Conservation (phyloP, 805 yeast species). For the Phaffomyces opuntiae region DNA sequence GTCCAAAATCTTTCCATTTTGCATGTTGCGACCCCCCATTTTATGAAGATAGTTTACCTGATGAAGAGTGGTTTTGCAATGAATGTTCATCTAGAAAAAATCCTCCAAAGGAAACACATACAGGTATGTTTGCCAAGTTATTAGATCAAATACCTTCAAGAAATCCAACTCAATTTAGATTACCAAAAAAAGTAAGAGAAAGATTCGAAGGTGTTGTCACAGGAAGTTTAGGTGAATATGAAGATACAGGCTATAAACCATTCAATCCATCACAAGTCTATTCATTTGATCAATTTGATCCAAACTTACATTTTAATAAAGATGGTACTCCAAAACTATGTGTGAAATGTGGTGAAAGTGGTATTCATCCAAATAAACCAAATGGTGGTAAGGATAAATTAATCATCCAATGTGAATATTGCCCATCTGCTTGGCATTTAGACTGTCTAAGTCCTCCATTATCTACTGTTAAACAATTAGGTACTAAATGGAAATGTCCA, state of each 20-base stretch:
- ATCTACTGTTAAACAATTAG: conserved; percentile 62
- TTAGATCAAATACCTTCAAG: conserved; percentile 48
- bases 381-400: conserved; percentile 37
- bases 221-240: conserved; percentile 65
- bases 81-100: conserved; percentile 51
- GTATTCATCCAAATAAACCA: conserved; percentile 37
- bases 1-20: conserved; percentile 90
- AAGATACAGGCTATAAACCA: conserved; percentile 52
- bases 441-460: conserved; percentile 81
- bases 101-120: conserved; percentile 28
- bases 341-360: conserved; percentile 68
- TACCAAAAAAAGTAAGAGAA: conserved; percentile 67
- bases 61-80: conserved; percentile 83
- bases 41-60: conserved; percentile 68
- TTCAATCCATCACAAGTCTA: conserved; percentile 34
- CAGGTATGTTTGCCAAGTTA: conserved; percentile 46
- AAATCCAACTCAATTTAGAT: conserved; percentile 58
- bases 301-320: conserved; percentile 59
- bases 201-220: conserved; percentile 65
- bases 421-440: conserved; percentile 78
- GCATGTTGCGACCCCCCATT: conserved; percentile 87
- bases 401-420: conserved; percentile 74
- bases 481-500: conserved; percentile 88
- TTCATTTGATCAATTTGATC: conserved; percentile 47
- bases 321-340: conserved; percentile 67